Evolutionary conservation across 2,329 filamentous ascomycete species (phyloP), one percentile per base, ranked within the genome.

Genomic region (Aspergillus aculeatinus): DNA sequence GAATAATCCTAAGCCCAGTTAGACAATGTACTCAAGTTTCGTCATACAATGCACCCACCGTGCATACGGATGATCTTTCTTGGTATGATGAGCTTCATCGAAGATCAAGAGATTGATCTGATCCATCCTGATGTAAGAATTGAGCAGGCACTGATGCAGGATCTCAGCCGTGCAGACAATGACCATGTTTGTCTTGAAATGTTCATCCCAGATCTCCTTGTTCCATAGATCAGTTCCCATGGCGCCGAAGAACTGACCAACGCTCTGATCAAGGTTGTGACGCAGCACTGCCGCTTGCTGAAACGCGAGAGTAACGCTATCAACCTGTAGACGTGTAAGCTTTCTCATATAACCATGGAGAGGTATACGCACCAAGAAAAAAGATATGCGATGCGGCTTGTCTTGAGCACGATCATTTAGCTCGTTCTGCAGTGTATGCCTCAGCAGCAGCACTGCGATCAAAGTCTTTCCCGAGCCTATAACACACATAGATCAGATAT

Each of bases 41-140:
- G 51, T 47, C 19, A 9, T 11, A 9, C 21, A 23, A 5, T 9
- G 23, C 21, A 59, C 70, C 57, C 63, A 82, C 81, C 86, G 84
- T 21, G 94, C 91, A 71, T 96, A 99, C 0, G 91, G 84, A 69
- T 99, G 95, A 55, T 92, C 90, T 73, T 94, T 96, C 77, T 99
- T 99, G 0, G 94, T 87, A 70, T 98, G 95, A 69, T 99, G 95
- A 5, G 93, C 95, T 76, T 99, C 95, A 69, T 99, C 95, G 65
- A 99, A 96, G 61, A 98, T 87, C 42, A 99, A 81, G 1, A 99
- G 83, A 69, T 94, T 98, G 74, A 98, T 92, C 67, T 90, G 86
- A 19, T 85, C 80, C 79, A 99, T 96, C 10, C 76, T 84, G 60
- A 97, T 84, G 74, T 92, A 96, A 0, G 89, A 89, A 68, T 89